These are phyloP conservation scores for Yamadazyma scolyti DNA, from an alignment of 805 yeast genomes.

Conservation along the genomic window DNA sequence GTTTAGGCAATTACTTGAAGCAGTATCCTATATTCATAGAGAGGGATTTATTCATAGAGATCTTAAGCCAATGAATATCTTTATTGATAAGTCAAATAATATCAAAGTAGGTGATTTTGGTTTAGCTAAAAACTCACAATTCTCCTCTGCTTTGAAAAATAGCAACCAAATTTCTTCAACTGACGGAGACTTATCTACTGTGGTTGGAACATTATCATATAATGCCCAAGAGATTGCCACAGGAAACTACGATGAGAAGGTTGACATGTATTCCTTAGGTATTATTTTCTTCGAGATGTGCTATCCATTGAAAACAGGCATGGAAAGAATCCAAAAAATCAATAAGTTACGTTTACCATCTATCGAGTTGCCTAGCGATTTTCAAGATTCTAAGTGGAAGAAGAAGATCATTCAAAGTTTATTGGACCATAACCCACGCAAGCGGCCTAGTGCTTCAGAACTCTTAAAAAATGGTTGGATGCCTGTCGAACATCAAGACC, in stretches of 20 bases:
- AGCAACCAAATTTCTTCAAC: conserved; percentile 34
- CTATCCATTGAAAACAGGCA: conserved; percentile 77
- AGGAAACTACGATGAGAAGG: conserved; percentile 87
- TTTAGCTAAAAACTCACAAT: conserved; percentile 83
- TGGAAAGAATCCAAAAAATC: conserved; percentile 85
- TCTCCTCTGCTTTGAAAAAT: conserved; percentile 30
- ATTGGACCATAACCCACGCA: conserved; percentile 73
- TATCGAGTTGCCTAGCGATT: conserved; percentile 70
- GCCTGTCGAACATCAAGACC: conserved; percentile 88
- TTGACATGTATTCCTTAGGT: conserved; percentile 94
- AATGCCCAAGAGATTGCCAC: conserved; percentile 85
- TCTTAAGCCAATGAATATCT: conserved; percentile 91
- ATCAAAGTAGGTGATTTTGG: conserved; percentile 98
- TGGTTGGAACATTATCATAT: conserved; percentile 90
- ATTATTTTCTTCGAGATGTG: conserved; percentile 95
- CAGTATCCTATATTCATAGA: conserved; percentile 83
- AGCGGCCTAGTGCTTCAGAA: conserved; percentile 76
- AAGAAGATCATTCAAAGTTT: conserved; percentile 62
- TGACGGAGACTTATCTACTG: conserved; percentile 78
- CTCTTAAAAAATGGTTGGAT: conserved; percentile 76
- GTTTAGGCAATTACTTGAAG: conserved; percentile 83
- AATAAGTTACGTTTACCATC: conserved; percentile 55
- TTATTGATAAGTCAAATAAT: conserved; percentile 84
- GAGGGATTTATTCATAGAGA: conserved; percentile 96
- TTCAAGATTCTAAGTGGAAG: conserved; percentile 56